Evolutionary conservation across 1,284 basidiomycete genomes (phyloP), one percentile per base, ranked within the genome.

Genomic region (Hymenochaete sp.): DNA sequence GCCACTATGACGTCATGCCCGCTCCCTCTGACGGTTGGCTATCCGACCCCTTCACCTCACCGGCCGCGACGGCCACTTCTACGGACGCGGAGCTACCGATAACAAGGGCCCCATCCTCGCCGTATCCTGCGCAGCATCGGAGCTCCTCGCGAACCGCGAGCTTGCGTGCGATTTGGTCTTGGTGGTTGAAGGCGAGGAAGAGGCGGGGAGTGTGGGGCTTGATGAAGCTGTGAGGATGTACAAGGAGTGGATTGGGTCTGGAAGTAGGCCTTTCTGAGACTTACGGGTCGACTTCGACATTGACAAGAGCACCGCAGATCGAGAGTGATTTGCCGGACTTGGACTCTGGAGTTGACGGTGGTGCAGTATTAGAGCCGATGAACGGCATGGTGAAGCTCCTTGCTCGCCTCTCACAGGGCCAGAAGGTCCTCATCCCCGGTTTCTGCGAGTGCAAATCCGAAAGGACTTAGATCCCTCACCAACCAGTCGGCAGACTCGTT

Each of bases 81-180:
- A 97, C 59, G 95, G 92, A 2, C 80, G 95, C 21, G 95, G 95
- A 1, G 84, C 89, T 2, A 85, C 85, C 2, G 91, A 93, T 55
- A 80, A 93, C 67, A 93, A 98, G 60, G 95, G 95, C 0, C 95
- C 96, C 0, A 85, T 96, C 38, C 73, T 98, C 48, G 93, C 93
- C 1, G 75, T 85, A 5, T 95, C 93, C 0, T 91, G 82, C 55
- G 95, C 95, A 0, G 91, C 83, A 1, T 84, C 89, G 0, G 79
- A 87, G 29, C 62, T 98, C 32, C 72, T 92, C 2, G 72, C 79
- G 31, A 68, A 71, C 10, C 72, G 90, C 1, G 73, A 80, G 22
- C 75, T 98, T 1, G 84, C 80, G 25, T 75, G 92, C 1, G 95
- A 98, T 57, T 62, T 98, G 0, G 82, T 97, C 2, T 82, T 98